Evolutionary conservation across 331 rosid genomes (phyloP).

Genomic region (Quercus lobata): DNA sequence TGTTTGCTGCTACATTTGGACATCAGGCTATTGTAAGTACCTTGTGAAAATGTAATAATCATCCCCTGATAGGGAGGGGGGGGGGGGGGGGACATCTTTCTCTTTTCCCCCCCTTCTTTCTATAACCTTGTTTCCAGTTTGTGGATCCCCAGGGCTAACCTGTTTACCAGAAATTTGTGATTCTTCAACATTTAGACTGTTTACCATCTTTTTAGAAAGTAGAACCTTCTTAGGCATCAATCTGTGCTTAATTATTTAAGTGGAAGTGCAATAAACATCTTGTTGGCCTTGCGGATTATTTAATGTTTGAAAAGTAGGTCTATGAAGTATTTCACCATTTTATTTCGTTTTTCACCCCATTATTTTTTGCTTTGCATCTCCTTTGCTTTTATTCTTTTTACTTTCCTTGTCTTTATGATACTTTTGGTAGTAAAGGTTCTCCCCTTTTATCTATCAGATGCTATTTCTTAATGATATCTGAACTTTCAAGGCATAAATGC

Average conservation of each 20-base stretch:
- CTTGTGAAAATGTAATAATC: background rate
- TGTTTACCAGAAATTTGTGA: background rate
- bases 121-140: background rate
- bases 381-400: conserved; percentile 39
- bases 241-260: conserved; percentile 7
- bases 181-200: background rate
- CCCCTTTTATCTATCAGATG: conserved; percentile 1
- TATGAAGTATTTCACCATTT: conserved; percentile 24
- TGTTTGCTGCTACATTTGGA: conserved; percentile 17
- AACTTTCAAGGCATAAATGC: no score
- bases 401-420: conserved; percentile 3
- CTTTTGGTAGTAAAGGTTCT: conserved; percentile 14
- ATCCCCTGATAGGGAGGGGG: background rate
- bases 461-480: conserved; percentile 1
- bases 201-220: conserved; percentile 1
- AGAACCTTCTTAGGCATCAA: conserved; percentile 14
- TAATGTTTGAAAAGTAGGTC: conserved; percentile 22
- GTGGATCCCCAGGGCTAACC: background rate
- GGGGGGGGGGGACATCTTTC: background rate
- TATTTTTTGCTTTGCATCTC: conserved; percentile 22
- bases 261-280: conserved; percentile 4
- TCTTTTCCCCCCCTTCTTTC: background rate
- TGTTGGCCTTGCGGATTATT: conserved; percentile 24
- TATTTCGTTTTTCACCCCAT: conserved; percentile 2
- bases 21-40: conserved; percentile 26